Percentiles rank a stretch among this genome's conserved stretches.
phyloP scores from a whole-genome alignment of 2,329 filamentous ascomycete genomes.

The Chaetomiaceae sp. region DNA sequence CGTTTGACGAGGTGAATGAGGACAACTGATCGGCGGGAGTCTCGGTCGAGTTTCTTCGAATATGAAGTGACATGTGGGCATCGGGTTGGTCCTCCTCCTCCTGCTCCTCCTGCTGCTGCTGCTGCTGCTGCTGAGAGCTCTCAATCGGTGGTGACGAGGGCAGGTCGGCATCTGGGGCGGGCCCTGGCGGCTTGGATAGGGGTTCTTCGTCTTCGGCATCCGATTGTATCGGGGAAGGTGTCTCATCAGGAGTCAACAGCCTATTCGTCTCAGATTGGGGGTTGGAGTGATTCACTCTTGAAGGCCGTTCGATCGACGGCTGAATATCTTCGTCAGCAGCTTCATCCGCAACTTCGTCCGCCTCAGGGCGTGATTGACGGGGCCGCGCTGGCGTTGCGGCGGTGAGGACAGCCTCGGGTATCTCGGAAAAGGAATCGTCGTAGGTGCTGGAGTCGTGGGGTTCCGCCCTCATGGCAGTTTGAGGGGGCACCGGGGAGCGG shows the following conservation, averaged over 20 bases:
- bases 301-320: slow-evolving; percentile 30
- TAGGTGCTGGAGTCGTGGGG: slow-evolving; percentile 33
- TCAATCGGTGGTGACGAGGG: slow-evolving; percentile 34
- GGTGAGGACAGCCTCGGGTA: slow-evolving; percentile 46
- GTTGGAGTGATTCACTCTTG: slow-evolving; percentile 29
- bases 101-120: no score
- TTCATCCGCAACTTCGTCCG: no score
- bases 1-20: slow-evolving; percentile 15
- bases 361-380: slow-evolving; percentile 13
- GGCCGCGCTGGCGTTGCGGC: slow-evolving; percentile 43
- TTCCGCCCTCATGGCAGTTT: slow-evolving; percentile 5
- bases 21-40: slow-evolving; percentile 25
- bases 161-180: slow-evolving; percentile 26
- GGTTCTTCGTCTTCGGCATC: slow-evolving; percentile 14
- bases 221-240: slow-evolving; percentile 35
- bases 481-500: not conserved
- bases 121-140: slow-evolving; percentile 4
- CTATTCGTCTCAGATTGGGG: slow-evolving; percentile 40
- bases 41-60: slow-evolving; percentile 25
- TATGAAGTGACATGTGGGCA: slow-evolving; percentile 18
- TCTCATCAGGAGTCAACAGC: slow-evolving; percentile 51
- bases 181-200: slow-evolving; percentile 6
- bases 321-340: slow-evolving; percentile 20
- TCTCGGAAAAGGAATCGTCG: slow-evolving; percentile 55
- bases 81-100: no score